Percentiles rank a stretch among this genome's conserved stretches.
phyloP scores from a whole-genome alignment of 2,329 filamentous ascomycete genomes.

The Fusarium sp. region DNA sequence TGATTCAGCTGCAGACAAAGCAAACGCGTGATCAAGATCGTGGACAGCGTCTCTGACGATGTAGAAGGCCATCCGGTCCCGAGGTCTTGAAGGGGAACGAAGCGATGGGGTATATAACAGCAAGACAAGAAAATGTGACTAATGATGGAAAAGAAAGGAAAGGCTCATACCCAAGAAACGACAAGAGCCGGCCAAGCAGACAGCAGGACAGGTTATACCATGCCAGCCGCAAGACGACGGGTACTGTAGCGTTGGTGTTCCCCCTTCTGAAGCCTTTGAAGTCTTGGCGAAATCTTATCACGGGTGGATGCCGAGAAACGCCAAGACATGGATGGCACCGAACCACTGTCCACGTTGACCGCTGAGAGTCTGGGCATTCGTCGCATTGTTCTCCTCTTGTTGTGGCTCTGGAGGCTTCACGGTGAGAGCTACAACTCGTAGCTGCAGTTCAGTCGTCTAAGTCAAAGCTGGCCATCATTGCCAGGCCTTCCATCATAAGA shows the following conservation, averaged over 20 bases:
- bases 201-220: conserved; percentile 33
- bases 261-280: conserved; percentile 50
- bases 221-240: conserved; percentile 39
- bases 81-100: conserved; percentile 18
- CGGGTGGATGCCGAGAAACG: conserved; percentile 50
- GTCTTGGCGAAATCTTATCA: conserved; percentile 52
- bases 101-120: conserved; percentile 27
- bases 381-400: conserved; percentile 21
- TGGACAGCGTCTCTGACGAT: conserved; percentile 22
- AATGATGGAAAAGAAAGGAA: conserved; percentile 31
- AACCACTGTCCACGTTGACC: conserved; percentile 49
- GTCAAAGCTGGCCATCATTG: conserved; percentile 4
- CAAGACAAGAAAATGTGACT: conserved; percentile 25
- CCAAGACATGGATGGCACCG: conserved; percentile 48
- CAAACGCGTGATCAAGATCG: conserved; percentile 24
- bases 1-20: conserved; percentile 28
- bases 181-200: conserved; percentile 37
- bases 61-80: conserved; percentile 35
- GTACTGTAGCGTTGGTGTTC: conserved; percentile 46
- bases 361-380: conserved; percentile 45
- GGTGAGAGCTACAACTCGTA: conserved; percentile 5
- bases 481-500: conserved; percentile 10
- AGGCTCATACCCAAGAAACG: conserved; percentile 30
- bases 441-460: conserved; percentile 16
- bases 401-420: neutral